Base-by-base conservation (phyloP, 2,329 filamentous ascomycete genomes). In the Aspergillus arachidicola region DNA sequence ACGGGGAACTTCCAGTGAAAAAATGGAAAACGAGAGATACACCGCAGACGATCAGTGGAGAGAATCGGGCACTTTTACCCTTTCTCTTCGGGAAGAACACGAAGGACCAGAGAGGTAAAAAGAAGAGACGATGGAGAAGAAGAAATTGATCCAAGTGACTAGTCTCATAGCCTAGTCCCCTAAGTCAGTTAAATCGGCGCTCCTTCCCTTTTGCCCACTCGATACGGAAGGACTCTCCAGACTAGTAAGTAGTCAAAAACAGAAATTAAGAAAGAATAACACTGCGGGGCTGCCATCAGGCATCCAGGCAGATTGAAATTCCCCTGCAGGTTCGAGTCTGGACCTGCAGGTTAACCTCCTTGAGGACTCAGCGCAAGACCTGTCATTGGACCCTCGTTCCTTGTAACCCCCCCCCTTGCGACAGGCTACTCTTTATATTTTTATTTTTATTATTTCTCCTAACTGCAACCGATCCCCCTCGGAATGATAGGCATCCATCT, bases 321-420 rank as follows among this genome's bases (percentile, higher is more conserved):
- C 32, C 32, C 51, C 51, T 55, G 51, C 51, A 55, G 16, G 51
- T 55, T 55, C 19, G 30, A 26, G 32, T 55, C 51, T 55, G 51
- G 51, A 55, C 51, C 51, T 55, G 51, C 51, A 55, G 51, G 32
- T 48, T n/a, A 28, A 28, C 26, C 34, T 36, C 34, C 34, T 14
- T 36, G 34, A 36, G 12, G 14, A 36, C 38, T 41, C 38, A 7
- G 16, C 16, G 36, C 16, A 19, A 16, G 36, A 41, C 36, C 16
- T 7, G 38, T 46, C n/a, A 23, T 23, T 46, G 10, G 23, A 48
- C 21, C 43, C 43, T 46, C 43, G 43, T 51, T 51, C 23, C 23
- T 19, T 28, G 3, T 34, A 34, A 23, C 23, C 23, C 23, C 2
- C 2, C 30, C 51, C 51, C 51, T 54, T 21, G n/a, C 28, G 2